A percentile compares a stretch with the other conserved stretches of the same genome.
Conservation (phyloP, 371 early-diverging fungal genomes). For the Syncephalastrum racemosum region DNA sequence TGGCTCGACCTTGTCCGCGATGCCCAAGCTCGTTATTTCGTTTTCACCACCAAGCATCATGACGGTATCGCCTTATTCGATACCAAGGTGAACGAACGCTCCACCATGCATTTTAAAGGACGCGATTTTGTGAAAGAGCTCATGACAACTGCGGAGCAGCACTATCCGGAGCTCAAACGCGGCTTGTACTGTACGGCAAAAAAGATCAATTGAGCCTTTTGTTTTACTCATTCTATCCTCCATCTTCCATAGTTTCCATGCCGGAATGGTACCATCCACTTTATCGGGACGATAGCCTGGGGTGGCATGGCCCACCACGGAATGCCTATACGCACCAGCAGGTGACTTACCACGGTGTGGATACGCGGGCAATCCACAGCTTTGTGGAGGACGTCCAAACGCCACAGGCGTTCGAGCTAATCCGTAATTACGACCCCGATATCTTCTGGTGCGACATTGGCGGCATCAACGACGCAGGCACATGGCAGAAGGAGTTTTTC, state of each 20-base stretch:
- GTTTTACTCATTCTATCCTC: neutral
- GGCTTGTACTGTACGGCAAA: conserved; percentile 35
- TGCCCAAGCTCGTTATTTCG: conserved; percentile 31
- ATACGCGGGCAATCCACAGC: conserved; percentile 29
- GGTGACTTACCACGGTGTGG: conserved; percentile 3
- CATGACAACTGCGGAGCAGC: conserved; percentile 17
- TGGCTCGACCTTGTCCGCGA: conserved; percentile 30
- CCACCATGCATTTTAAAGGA: conserved; percentile 17
- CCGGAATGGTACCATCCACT: conserved; percentile 45
- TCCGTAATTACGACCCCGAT: conserved; percentile 27
- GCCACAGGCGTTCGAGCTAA: conserved; percentile 34
- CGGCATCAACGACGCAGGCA: conserved; percentile 35
- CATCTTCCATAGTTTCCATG: conserved; percentile 26
- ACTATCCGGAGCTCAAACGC: conserved; percentile 32
- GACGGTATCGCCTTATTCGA: conserved; percentile 41
- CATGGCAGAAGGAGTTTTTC: conserved; percentile 32
- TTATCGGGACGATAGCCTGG: conserved; percentile 23
- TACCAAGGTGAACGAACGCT: conserved; percentile 28
- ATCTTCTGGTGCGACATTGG: conserved; percentile 48
- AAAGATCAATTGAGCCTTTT: neutral
- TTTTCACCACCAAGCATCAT: conserved; percentile 43
- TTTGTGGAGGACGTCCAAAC: conserved; percentile 42
- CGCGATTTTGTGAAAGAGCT: conserved; percentile 35
- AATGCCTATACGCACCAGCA: conserved; percentile 24
- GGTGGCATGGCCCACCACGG: conserved; percentile 33